Percentiles rank a stretch among this genome's conserved stretches.
Conservation (phyloP, 345 rosid genomes). For the Murraya paniculata region DNA sequence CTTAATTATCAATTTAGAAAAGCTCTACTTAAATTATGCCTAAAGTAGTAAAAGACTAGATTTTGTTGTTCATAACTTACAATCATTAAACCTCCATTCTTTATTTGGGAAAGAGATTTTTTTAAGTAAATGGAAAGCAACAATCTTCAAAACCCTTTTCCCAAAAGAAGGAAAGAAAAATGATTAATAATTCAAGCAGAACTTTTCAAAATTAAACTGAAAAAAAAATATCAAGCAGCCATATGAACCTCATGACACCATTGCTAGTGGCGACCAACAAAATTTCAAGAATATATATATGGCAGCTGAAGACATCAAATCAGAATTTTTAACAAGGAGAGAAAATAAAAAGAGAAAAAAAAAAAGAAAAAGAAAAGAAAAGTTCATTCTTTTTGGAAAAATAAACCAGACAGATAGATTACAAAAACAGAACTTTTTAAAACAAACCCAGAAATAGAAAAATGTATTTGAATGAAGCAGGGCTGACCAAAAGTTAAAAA, state of each 20-base stretch:
- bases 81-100: background rate
- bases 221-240: background rate
- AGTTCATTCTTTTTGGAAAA: background rate
- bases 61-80: background rate
- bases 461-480: slow-evolving; percentile 5
- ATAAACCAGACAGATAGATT: background rate
- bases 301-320: background rate
- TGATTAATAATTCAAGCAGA: background rate
- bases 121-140: background rate
- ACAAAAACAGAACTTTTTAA: background rate
- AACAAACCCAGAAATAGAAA: slow-evolving; percentile 5
- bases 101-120: background rate
- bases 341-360: too few species aligned
- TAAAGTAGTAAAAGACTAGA: background rate
- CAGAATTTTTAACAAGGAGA: background rate
- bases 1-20: background rate
- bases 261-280: too few species aligned
- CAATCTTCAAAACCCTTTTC: background rate
- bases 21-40: background rate
- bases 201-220: background rate
- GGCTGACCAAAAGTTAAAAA: slow-evolving; percentile 11
- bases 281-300: background rate
- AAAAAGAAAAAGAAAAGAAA: too few species aligned
- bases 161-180: background rate
- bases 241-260: background rate